Evolutionary conservation across 208 protist genomes (phyloP).

Genomic region (Leishmania gerbilli): DNA sequence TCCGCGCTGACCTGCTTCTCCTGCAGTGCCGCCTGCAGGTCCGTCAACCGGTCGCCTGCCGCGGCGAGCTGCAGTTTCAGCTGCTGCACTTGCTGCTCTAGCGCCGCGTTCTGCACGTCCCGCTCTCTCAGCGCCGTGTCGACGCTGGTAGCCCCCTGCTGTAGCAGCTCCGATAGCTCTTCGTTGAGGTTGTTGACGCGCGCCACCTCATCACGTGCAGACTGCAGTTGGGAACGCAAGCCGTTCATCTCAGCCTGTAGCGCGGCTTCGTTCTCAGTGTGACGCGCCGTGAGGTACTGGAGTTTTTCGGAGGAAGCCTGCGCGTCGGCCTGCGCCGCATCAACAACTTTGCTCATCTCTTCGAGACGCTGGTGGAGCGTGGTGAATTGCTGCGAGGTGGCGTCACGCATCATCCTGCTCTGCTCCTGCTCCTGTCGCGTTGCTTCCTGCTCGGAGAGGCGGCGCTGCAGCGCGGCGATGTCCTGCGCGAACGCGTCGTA

Average conservation of each 20-base stretch:
- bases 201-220: slow-evolving; percentile 22
- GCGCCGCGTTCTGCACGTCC: slow-evolving; percentile 19
- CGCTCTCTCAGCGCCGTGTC: slow-evolving; percentile 42
- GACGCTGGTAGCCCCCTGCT: slow-evolving; percentile 54
- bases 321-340: slow-evolving; percentile 38
- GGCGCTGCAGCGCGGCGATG: slow-evolving; percentile 29
- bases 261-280: slow-evolving; percentile 7
- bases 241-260: slow-evolving; percentile 12
- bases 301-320: slow-evolving; percentile 16
- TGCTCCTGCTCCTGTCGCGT: slow-evolving; percentile 24
- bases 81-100: slow-evolving; percentile 40
- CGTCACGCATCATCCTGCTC: slow-evolving; percentile 24
- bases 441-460: slow-evolving; percentile 23
- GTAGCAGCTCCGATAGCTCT: slow-evolving; percentile 50
- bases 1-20: slow-evolving; percentile 17
- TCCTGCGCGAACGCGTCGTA: slow-evolving; percentile 40
- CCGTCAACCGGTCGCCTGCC: slow-evolving; percentile 25
- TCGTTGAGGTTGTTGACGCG: slow-evolving; percentile 35
- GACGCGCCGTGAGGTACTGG: slow-evolving; percentile 10
- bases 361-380: slow-evolving; percentile 27
- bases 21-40: slow-evolving; percentile 23
- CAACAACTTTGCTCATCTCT: slow-evolving; percentile 32
- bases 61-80: slow-evolving; percentile 36
- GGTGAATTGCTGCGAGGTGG: slow-evolving; percentile 30
- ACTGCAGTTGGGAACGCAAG: slow-evolving; percentile 23